These are phyloP conservation scores for Mortierella sp. DNA, from an alignment of 371 early-diverging fungal species.

Conservation along the genomic window DNA sequence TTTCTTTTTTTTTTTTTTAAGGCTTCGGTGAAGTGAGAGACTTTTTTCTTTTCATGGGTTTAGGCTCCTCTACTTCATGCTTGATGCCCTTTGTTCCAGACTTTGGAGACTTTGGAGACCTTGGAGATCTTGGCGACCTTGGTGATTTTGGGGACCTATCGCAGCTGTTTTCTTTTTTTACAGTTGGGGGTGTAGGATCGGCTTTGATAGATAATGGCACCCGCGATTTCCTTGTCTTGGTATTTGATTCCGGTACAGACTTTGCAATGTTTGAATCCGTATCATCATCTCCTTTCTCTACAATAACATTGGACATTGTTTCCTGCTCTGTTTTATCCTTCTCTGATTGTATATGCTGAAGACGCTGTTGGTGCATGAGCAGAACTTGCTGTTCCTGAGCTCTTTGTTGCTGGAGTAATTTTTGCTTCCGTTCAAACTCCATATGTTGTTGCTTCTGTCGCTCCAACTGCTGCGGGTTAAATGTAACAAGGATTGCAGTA, in stretches of 20 bases:
- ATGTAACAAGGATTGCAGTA: constrained; percentile 55
- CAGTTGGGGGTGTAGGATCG: background rate
- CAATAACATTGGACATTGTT: background rate
- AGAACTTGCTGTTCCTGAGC: constrained; percentile 16
- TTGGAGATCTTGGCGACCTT: too few species aligned
- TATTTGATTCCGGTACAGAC: background rate
- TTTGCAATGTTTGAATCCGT: constrained; percentile 21
- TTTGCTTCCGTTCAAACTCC: background rate
- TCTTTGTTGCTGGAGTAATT: constrained; percentile 7
- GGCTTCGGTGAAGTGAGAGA: background rate
- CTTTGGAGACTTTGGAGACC: background rate
- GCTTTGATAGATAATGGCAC: background rate
- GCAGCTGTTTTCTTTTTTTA: background rate
- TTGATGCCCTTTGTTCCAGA: background rate
- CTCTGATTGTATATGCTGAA: constrained; percentile 16
- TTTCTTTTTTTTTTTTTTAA: background rate
- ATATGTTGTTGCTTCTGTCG: background rate
- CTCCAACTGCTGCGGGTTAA: constrained; percentile 24
- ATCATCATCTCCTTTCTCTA: constrained; percentile 8
- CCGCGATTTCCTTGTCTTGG: background rate
- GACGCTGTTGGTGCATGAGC: constrained; percentile 6
- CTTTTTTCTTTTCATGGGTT: background rate
- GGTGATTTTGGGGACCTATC: background rate
- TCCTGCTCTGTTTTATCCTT: constrained; percentile 14
- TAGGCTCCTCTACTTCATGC: background rate